Percentiles rank a stretch among this genome's conserved stretches.
Evolutionary conservation across 2,329 filamentous ascomycete genomes (phyloP).

Genomic region (Xylariales sp.): DNA sequence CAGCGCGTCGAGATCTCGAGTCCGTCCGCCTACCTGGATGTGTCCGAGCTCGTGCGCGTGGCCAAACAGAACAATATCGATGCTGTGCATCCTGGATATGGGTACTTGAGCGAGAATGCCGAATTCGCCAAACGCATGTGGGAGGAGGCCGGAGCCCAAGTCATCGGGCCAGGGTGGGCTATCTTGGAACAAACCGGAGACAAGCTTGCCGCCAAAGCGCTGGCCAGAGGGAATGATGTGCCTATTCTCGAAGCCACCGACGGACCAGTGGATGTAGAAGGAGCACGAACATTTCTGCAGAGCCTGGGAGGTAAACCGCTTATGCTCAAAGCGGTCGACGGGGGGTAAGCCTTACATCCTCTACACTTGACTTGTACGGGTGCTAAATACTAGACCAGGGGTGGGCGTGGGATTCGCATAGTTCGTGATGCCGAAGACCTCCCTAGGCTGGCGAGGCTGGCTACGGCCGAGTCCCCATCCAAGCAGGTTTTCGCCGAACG

Average conservation of each 20-base stretch:
- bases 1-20: constrained; percentile 47
- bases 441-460: constrained; percentile 39
- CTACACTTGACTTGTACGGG: neutral
- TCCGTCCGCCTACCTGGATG: constrained; percentile 16
- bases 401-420: constrained; percentile 55
- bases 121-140: constrained; percentile 50
- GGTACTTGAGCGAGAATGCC: constrained; percentile 59
- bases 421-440: constrained; percentile 39
- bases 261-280: constrained; percentile 23
- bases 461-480: constrained; percentile 54
- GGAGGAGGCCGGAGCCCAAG: constrained; percentile 47
- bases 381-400: constrained; percentile 16
- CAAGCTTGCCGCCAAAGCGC: constrained; percentile 15
- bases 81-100: constrained; percentile 61
- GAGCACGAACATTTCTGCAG: constrained; percentile 47
- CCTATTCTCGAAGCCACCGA: constrained; percentile 32
- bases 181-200: constrained; percentile 38
- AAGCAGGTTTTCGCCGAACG: constrained; percentile 55
- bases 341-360: constrained; percentile 30
- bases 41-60: constrained; percentile 37
- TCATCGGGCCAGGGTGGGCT: constrained; percentile 51
- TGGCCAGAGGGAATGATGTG: constrained; percentile 40
- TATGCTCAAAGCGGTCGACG: constrained; percentile 58
- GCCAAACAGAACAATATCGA: constrained; percentile 42
- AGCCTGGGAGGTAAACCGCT: constrained; percentile 35